Conservation (phyloP, 164 flowering plant genomes). For the Annona squamosa region DNA sequence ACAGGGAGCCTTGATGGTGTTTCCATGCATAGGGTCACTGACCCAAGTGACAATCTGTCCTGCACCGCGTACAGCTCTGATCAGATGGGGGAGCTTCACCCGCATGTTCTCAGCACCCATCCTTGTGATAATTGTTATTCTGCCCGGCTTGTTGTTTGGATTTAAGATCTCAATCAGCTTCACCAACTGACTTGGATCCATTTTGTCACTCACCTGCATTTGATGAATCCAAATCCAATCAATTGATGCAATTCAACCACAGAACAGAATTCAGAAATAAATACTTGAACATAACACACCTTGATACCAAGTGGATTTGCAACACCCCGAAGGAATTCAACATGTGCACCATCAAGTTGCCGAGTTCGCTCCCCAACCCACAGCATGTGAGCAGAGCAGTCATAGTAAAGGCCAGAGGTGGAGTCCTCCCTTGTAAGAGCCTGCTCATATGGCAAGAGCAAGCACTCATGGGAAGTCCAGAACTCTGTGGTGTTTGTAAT, state of each 20-base stretch:
- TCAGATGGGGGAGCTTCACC: slow-evolving; percentile 89
- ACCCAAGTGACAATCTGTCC: slow-evolving; percentile 97
- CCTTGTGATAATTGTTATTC: slow-evolving; percentile 69
- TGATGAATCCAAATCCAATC: not conserved
- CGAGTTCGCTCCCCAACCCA: slow-evolving; percentile 96
- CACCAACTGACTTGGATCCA: slow-evolving; percentile 79
- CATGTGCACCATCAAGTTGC: slow-evolving; percentile 92
- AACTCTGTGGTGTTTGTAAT: slow-evolving; percentile 86
- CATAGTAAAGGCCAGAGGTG: slow-evolving; percentile 82
- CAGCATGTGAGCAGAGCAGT: slow-evolving; percentile 89
- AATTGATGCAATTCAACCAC: not conserved
- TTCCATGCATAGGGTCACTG: slow-evolving; percentile 96
- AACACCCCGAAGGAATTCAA: slow-evolving; percentile 80
- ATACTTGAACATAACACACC: slow-evolving; percentile 25
- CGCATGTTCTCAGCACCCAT: slow-evolving; percentile 99
- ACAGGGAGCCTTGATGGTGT: slow-evolving; percentile 93
- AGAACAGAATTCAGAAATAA: not conserved
- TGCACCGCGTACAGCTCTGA: slow-evolving; percentile 75
- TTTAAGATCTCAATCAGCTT: slow-evolving; percentile 77
- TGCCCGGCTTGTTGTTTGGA: slow-evolving; percentile 75
- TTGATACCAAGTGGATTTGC: slow-evolving; percentile 91
- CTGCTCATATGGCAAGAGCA: slow-evolving; percentile 85
- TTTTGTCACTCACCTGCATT: slow-evolving; percentile 85
- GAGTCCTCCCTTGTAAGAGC: slow-evolving; percentile 81
- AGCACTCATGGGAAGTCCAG: slow-evolving; percentile 95